Conservation (phyloP, 208 protist species). For the Porcisia hertigi region DNA sequence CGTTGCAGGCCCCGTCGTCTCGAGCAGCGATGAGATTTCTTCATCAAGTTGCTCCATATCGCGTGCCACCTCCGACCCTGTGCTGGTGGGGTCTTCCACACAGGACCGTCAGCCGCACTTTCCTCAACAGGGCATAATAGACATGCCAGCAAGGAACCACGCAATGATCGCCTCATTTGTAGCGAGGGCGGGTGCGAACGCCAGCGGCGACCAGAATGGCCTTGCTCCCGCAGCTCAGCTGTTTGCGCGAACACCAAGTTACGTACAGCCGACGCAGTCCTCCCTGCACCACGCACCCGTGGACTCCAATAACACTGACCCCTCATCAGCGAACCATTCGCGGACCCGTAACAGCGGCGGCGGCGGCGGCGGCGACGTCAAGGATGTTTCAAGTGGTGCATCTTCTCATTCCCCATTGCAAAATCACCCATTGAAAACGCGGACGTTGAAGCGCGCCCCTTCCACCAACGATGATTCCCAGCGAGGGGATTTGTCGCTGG, state of each 20-base stretch:
- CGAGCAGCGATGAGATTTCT: neutral
- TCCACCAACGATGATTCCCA: neutral
- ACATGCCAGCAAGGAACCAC: neutral
- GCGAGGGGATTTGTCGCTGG: neutral
- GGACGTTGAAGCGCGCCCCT: neutral
- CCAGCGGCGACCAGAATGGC: neutral
- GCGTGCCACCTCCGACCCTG: conserved; percentile 3
- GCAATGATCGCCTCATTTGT: neutral
- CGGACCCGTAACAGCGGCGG: neutral
- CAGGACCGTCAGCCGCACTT: conserved; percentile 7
- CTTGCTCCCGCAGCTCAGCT: neutral
- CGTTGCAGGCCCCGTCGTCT: neutral
- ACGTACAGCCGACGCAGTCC: neutral
- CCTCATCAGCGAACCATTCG: neutral
- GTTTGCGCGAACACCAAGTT: neutral
- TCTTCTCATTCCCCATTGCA: conserved; percentile 19
- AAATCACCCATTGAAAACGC: conserved; percentile 3
- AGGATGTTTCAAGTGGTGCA: conserved; percentile 4
- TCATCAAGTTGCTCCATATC: neutral
- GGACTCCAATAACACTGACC: neutral
- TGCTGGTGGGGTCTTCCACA: conserved; percentile 14
- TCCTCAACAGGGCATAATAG: conserved; percentile 9
- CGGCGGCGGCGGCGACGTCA: neutral
- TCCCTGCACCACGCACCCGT: neutral
- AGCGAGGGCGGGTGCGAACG: neutral